phyloP scores from a whole-genome alignment of 2,329 filamentous ascomycete genomes.

The Westerdykella aurantiaca region DNA sequence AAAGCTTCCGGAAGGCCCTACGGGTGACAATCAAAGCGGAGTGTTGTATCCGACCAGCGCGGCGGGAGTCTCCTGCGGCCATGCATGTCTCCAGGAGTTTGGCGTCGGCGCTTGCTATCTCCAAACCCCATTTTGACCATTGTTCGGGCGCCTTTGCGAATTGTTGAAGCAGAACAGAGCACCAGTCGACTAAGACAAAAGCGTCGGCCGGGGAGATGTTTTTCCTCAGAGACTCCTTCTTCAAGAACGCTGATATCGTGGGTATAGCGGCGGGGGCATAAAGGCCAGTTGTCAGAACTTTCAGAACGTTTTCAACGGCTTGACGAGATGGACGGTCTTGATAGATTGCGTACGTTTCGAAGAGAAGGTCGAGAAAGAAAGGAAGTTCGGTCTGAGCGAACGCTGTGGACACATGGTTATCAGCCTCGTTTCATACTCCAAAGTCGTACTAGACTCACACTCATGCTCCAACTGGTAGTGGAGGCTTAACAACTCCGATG shows the following conservation, averaged over 20 bases:
- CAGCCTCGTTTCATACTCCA: neutral
- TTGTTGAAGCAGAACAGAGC: constrained; percentile 68
- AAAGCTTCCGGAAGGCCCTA: constrained; percentile 69
- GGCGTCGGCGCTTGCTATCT: constrained; percentile 64
- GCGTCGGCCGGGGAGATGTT: constrained; percentile 73
- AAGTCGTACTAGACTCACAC: constrained; percentile 32
- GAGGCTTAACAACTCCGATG: constrained; percentile 40
- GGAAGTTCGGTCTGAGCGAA: constrained; percentile 42
- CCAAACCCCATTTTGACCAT: constrained; percentile 60
- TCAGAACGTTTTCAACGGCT: constrained; percentile 76
- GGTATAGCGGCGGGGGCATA: constrained; percentile 55
- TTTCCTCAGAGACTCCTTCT: constrained; percentile 67
- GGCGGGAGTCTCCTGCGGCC: constrained; percentile 36
- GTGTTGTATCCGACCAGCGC: constrained; percentile 54
- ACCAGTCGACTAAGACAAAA: constrained; percentile 90
- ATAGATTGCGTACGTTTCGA: constrained; percentile 84
- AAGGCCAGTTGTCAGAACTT: constrained; percentile 56
- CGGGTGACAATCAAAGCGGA: constrained; percentile 74
- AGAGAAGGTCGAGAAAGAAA: constrained; percentile 64
- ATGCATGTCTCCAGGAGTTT: constrained; percentile 73
- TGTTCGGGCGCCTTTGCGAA: constrained; percentile 53
- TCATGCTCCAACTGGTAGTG: constrained; percentile 41
- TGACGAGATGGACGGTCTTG: constrained; percentile 76
- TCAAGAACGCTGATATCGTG: constrained; percentile 61
- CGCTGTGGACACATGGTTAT: constrained; percentile 24